Percentiles rank a stretch among this genome's conserved stretches.
These are phyloP conservation scores for Solanum neorickii DNA, from an alignment of 257 asterid genomes.

Conservation along the genomic window DNA sequence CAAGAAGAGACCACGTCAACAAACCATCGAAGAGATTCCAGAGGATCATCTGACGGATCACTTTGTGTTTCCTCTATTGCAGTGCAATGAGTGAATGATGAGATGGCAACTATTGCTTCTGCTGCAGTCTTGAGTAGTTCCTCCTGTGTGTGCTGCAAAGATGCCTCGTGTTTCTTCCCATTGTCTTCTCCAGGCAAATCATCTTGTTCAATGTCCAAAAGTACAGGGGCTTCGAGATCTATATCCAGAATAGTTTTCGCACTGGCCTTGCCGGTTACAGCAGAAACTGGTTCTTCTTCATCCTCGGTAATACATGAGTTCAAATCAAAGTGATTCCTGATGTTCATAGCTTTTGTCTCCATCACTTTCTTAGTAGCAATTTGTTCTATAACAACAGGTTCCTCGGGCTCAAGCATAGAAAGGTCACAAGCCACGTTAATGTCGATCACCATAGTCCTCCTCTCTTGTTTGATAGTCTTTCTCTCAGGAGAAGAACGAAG, in stretches of 20 bases:
- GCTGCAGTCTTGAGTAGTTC: constrained; percentile 57
- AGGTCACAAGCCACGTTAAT: constrained; percentile 59
- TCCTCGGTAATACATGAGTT: constrained; percentile 57
- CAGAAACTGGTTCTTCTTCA: constrained; percentile 45
- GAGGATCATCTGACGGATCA: constrained; percentile 26
- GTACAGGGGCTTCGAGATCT: constrained; percentile 61
- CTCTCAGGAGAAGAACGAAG: constrained; percentile 12
- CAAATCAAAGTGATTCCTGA: constrained; percentile 55
- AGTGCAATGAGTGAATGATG: constrained; percentile 28
- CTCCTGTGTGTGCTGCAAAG: constrained; percentile 20
- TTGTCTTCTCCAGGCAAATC: constrained; percentile 7
- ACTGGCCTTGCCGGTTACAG: constrained; percentile 16
- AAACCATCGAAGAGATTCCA: constrained; percentile 51
- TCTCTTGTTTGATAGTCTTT: constrained; percentile 11
- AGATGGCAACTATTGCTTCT: constrained; percentile 50
- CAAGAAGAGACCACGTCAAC: constrained; percentile 32
- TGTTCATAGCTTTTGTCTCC: constrained; percentile 4
- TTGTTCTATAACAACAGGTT: constrained; percentile 24
- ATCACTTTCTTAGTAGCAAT: constrained; percentile 17
- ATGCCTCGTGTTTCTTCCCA: constrained; percentile 6
- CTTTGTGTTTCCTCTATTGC: neutral
- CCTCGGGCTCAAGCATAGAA: constrained; percentile 25
- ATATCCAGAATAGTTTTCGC: constrained; percentile 34
- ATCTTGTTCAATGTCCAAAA: constrained; percentile 38
- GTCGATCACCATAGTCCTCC: constrained; percentile 43